Evolutionary conservation across 1,284 basidiomycete genomes (phyloP).

Genomic region (Pseudozyma tsukubaensis): DNA sequence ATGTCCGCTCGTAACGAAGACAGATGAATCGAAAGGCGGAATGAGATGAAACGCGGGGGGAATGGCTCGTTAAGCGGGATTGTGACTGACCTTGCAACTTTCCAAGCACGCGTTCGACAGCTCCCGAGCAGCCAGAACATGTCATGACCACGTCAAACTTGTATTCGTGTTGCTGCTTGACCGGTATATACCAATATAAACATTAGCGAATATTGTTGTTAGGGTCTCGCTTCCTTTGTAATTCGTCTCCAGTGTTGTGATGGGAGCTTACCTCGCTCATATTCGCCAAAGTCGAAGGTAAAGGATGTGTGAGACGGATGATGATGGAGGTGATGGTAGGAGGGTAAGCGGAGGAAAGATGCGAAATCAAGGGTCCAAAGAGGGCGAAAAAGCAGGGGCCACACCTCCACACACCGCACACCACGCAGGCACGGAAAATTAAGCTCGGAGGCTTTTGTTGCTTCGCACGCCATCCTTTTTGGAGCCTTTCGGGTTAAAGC

Average conservation of each 20-base stretch:
- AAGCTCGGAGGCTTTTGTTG: conserved; percentile 8
- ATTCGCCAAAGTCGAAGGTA: neutral
- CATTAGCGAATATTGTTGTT: no score
- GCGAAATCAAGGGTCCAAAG: conserved; percentile 12
- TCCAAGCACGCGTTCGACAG: conserved; percentile 78
- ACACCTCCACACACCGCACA: conserved; percentile 8
- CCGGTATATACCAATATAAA: no score
- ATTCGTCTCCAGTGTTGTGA: no score
- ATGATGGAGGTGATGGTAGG: conserved; percentile 4
- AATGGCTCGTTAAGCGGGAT: neutral
- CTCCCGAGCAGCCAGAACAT: conserved; percentile 83
- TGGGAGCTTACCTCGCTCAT: conserved; percentile 27
- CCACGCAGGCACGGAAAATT: neutral
- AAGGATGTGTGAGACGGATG: neutral
- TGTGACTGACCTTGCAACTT: conserved; percentile 75
- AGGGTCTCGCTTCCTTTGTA: no score
- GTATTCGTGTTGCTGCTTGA: conserved; percentile 69
- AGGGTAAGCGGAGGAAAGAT: neutral
- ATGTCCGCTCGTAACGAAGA: no score
- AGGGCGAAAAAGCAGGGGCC: neutral
- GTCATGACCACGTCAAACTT: conserved; percentile 82
- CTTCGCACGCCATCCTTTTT: conserved; percentile 1
- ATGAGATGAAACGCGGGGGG: neutral
- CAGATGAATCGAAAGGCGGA: neutral
- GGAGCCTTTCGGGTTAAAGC: no score